Conservation (phyloP, 768 basidiomycete genomes). For the Pisolithus sp. region DNA sequence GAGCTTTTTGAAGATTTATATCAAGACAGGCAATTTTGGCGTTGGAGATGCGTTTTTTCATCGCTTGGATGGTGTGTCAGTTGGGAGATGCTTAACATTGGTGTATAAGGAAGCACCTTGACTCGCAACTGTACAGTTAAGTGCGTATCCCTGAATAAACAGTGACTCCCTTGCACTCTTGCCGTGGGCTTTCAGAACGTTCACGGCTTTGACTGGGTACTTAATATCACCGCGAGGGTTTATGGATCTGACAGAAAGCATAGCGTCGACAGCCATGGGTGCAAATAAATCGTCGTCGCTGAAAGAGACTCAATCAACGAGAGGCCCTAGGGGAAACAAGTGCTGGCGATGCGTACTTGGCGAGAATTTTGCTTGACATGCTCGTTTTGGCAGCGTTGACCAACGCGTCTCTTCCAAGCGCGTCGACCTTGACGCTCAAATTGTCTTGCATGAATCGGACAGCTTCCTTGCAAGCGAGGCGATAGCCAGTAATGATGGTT, state of each 20-base stretch:
- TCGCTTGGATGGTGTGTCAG: conserved; percentile 48
- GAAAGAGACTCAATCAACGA: background rate
- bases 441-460: conserved; percentile 98
- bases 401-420: conserved; percentile 85
- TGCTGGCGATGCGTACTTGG: conserved; percentile 57
- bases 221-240: conserved; percentile 94
- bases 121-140: conserved; percentile 97
- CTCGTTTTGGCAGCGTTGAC: conserved; percentile 97
- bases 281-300: conserved; percentile 98
- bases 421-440: conserved; percentile 88
- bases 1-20: conserved; percentile 92
- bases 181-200: conserved; percentile 96
- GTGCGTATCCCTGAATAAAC: conserved; percentile 92
- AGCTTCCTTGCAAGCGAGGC: conserved; percentile 94
- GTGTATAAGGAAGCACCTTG: conserved; percentile 55
- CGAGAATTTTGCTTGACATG: conserved; percentile 98
- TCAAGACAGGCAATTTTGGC: conserved; percentile 99
- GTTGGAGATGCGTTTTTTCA: conserved; percentile 90
- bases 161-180: conserved; percentile 91
- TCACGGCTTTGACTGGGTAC: conserved; percentile 99
- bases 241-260: conserved; percentile 93
- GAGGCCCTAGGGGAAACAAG: background rate
- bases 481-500: conserved; percentile 97
- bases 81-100: background rate
- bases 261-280: conserved; percentile 97